phyloP scores from a whole-genome alignment of 441 rosid species.

The Breynia disticha region DNA sequence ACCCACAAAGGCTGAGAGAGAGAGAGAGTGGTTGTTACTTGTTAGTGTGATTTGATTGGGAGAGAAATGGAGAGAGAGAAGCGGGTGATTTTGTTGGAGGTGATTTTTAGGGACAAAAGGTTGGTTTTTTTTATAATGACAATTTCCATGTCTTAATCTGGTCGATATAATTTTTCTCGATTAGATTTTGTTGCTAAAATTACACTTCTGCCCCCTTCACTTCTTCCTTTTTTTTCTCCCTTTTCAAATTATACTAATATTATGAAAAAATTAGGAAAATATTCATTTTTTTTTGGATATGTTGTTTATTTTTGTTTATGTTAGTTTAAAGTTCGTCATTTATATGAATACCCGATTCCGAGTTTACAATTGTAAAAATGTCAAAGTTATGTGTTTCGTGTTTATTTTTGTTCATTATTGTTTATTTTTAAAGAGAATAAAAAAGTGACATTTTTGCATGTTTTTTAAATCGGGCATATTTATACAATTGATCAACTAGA shows the following conservation, averaged over 20 bases:
- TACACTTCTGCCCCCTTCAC: constrained; percentile 7
- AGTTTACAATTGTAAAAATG: too few species aligned
- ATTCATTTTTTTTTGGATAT: too few species aligned
- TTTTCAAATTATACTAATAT: too few species aligned
- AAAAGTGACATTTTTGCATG: too few species aligned
- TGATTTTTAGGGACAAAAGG: constrained; percentile 21
- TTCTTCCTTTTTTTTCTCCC: not conserved
- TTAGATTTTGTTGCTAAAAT: constrained; percentile 4
- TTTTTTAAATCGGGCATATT: too few species aligned
- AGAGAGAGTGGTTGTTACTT: not conserved
- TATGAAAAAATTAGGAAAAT: not conserved
- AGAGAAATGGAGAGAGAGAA: constrained; percentile 37
- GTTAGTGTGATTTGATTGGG: constrained; percentile 29
- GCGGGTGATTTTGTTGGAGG: constrained; percentile 15
- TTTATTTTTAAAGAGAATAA: too few species aligned
- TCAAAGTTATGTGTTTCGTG: too few species aligned
- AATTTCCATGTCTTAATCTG: constrained; percentile 12
- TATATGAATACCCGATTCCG: too few species aligned
- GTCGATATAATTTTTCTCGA: constrained; percentile 5
- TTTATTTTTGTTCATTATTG: too few species aligned
- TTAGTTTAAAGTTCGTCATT: too few species aligned
- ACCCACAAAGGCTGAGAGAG: constrained; percentile 9
- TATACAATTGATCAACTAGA: too few species aligned
- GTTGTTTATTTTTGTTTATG: too few species aligned
- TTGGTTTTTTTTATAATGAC: constrained; percentile 16